A percentile compares a stretch with the other conserved stretches of the same genome.
Evolutionary conservation across 176 grass and related monocot genomes (phyloP).

Genomic region (Juncus inflexus): DNA sequence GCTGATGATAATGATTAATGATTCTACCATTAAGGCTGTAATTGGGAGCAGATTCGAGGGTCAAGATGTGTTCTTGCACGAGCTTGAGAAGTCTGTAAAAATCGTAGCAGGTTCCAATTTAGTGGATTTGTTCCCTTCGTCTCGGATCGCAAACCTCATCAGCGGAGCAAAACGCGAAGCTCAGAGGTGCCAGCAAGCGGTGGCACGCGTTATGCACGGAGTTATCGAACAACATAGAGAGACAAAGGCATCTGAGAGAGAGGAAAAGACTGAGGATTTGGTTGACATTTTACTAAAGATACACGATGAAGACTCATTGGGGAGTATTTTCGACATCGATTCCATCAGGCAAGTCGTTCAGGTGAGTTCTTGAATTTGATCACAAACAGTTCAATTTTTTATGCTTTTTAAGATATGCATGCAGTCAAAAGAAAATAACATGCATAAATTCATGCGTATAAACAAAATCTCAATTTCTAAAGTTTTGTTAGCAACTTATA

Average conservation of each 20-base stretch:
- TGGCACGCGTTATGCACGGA: not conserved
- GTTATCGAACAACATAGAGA: constrained; percentile 5
- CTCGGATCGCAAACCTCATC: constrained; percentile 26
- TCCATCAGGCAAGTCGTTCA: constrained; percentile 49
- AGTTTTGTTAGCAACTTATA: too few relatives aligned
- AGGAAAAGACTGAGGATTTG: constrained; percentile 30
- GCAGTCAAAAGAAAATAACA: too few relatives aligned
- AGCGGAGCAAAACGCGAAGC: not conserved
- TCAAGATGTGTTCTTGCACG: constrained; percentile 9
- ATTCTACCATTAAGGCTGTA: constrained; percentile 21
- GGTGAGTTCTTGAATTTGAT: constrained; percentile 11
- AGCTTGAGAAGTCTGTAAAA: constrained; percentile 10
- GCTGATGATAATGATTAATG: not conserved
- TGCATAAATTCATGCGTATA: too few relatives aligned
- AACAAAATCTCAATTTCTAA: too few relatives aligned
- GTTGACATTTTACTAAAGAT: constrained; percentile 43
- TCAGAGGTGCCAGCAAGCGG: not conserved
- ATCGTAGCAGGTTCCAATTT: constrained; percentile 39
- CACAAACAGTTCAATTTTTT: too few relatives aligned
- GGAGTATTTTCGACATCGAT: constrained; percentile 44
- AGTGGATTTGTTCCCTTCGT: constrained; percentile 52
- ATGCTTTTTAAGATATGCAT: too few relatives aligned
- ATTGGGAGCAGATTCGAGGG: constrained; percentile 21
- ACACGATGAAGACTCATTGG: constrained; percentile 24
- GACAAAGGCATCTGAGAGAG: not conserved